Conservation (phyloP, 1,284 basidiomycete species). For the Cutaneotrichosporon mucoides region DNA sequence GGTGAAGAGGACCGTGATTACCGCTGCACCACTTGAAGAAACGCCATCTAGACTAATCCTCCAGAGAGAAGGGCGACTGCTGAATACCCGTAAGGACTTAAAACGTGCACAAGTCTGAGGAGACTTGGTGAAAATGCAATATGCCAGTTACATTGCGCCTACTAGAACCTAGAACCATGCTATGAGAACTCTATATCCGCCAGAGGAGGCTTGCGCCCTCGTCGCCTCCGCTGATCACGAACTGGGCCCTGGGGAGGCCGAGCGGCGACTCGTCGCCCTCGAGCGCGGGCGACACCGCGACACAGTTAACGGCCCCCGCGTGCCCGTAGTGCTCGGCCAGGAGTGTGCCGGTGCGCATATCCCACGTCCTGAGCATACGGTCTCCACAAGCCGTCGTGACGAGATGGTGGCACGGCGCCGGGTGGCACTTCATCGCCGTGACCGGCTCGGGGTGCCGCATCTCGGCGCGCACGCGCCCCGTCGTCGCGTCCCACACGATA, state of each 20-base stretch:
- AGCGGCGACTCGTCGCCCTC: slow-evolving; percentile 42
- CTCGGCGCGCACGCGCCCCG: slow-evolving; percentile 74
- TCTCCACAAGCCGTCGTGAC: slow-evolving; percentile 82
- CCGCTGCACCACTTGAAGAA: no score
- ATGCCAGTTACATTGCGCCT: no score
- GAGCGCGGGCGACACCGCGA: slow-evolving; percentile 57
- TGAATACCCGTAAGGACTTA: no score
- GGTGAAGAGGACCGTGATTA: no score
- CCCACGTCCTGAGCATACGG: slow-evolving; percentile 83
- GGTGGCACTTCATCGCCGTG: slow-evolving; percentile 70
- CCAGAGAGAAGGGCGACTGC: no score
- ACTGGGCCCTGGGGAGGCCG: slow-evolving; percentile 34
- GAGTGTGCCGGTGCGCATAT: slow-evolving; percentile 75
- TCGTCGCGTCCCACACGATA: slow-evolving; percentile 87
- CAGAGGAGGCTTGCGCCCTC: slow-evolving; percentile 77
- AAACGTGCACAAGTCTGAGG: no score
- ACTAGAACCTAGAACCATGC: no score
- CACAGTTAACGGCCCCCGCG: slow-evolving; percentile 69
- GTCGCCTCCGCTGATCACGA: slow-evolving; percentile 77
- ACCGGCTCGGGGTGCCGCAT: slow-evolving; percentile 63
- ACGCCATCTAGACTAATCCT: no score
- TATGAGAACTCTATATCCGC: slow-evolving; percentile 11
- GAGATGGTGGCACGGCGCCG: slow-evolving; percentile 62
- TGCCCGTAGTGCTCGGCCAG: slow-evolving; percentile 81
- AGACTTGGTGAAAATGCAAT: no score